A percentile compares a stretch with the other conserved stretches of the same genome.
These are phyloP conservation scores for Platismatia glauca DNA, from an alignment of 495 filamentous ascomycete species.

Conservation along the genomic window DNA sequence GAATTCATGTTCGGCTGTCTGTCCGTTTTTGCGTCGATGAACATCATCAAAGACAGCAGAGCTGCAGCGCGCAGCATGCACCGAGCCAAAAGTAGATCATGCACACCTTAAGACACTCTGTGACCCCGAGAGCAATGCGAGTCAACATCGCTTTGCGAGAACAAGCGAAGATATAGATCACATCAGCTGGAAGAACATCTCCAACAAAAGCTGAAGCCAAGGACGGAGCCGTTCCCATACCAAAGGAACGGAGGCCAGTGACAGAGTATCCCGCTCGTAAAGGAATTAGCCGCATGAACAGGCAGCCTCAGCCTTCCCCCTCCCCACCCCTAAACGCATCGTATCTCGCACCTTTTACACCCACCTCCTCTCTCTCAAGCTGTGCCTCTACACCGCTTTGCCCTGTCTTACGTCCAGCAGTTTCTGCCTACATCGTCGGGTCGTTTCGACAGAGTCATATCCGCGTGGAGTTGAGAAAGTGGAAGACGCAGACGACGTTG, in stretches of 20 bases:
- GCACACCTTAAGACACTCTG: not conserved
- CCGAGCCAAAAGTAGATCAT: not conserved
- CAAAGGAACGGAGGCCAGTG: not conserved
- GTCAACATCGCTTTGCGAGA: not conserved
- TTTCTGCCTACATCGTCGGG: not conserved
- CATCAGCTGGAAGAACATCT: not conserved
- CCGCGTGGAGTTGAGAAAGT: not conserved
- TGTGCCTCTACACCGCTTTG: not conserved
- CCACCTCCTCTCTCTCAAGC: not conserved
- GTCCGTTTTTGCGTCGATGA: not conserved
- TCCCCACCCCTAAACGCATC: not conserved
- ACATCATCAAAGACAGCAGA: not conserved
- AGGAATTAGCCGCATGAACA: not conserved
- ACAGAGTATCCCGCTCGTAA: not conserved
- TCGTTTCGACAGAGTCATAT: not conserved
- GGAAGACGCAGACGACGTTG: not conserved
- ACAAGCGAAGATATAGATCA: not conserved
- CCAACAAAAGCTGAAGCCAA: not conserved
- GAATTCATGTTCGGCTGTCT: not conserved
- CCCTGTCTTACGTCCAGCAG: not conserved
- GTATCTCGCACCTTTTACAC: not conserved
- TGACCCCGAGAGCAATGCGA: not conserved
- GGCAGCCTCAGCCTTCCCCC: not conserved
- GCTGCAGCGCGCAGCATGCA: not conserved
- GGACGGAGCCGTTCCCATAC: not conserved